Evolutionary conservation across 441 rosid genomes (phyloP), one percentile per base, ranked within the genome.

Genomic region (Bocquillonia castaneifolia): DNA sequence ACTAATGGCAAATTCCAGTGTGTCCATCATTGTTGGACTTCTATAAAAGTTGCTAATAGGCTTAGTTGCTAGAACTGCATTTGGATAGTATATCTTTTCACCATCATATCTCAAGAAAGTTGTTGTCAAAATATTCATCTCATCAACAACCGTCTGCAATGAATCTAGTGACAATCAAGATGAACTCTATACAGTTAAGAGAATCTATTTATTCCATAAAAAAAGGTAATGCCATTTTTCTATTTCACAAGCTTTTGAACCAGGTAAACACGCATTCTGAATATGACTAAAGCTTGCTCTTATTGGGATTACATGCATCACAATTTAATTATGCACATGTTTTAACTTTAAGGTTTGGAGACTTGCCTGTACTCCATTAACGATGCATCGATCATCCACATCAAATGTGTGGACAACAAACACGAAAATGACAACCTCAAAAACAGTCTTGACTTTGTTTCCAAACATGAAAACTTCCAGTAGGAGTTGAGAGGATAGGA

Each of bases 381-480:
- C 64, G 40, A 84, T 85, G 4, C 93, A 85, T 22, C 87, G 87
- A 63, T 84, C 90, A 0, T 90, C 92, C 3, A 85, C 83, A 36
- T 84, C 85, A 25, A 70, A 84, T 1, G 87, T 85, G 55, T 85
- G 92, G 79, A 84, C 79, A 65, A 84, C 81, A 10, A 85, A 84
- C 39, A 84, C 87, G 55, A 88, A 86, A 50, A 86, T 81, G 76
- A 83, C 71, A 47, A 86, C 85, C 74, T 88, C 91, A 7, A 88
- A 88, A 3, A 80, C 64, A 0, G 78, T 83, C 82, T 76, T 86
- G 56, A 66, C 81, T 0, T 81, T 76, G 76, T 84, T 86, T 12
- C 85, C 86, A n/a, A 84, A 86, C 66, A 86, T 71, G 56, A 86
- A 86, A 4, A 22, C 82, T 34, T 65, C 68, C 17, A 85, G 72